Base-by-base conservation (phyloP, 495 filamentous ascomycete genomes). In the Lepraria neglecta region DNA sequence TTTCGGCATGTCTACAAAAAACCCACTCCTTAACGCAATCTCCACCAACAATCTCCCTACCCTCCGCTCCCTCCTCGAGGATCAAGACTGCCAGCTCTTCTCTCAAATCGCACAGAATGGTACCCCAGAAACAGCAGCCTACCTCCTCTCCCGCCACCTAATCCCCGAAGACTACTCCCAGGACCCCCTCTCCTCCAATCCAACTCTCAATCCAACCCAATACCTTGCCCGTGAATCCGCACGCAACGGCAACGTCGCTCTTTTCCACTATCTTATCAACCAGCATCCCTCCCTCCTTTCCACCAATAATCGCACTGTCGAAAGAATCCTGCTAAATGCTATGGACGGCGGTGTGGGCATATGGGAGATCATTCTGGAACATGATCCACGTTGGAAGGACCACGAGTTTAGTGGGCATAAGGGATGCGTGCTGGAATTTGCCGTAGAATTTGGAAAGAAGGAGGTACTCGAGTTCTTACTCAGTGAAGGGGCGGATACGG, bases 41-140 rank as follows among this genome's bases (percentile, higher is more conserved):
- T 50, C 47, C 47, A 50, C 47, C 24, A 28, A 50, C 9, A 5
- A 50, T 15, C 6, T 50, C 21, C 27, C 47, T 30, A 31, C 24
- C 24, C 24, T 50, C 24, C 47, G 3, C 47, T 50, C 47, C 11
- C 24, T 50, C 12, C 47, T 50, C 47, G 27, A 50, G 1, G 47
- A 50, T 50, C 47, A 50, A 50, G 47, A 50, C 27, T 19, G 47
- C 19, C 24, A 50, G 47, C 47, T 50, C 24, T 30, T 50, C 47
- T 50, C 47, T 27, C 47, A 50, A 6, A 30, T 50, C n/a, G 47
- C 47, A 24, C 12, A 50, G 11, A 50, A 50, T 30, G 19, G 47
- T 19, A 50, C 24, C 47, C 47, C 47, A 30, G 47, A 50, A 50
- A 31, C 5, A 50, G 47, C 47, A 50, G 47, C 27, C 47, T 50